Evolutionary conservation across 2,329 filamentous ascomycete species (phyloP).

Genomic region (Paracoccidioides brasiliensis): DNA sequence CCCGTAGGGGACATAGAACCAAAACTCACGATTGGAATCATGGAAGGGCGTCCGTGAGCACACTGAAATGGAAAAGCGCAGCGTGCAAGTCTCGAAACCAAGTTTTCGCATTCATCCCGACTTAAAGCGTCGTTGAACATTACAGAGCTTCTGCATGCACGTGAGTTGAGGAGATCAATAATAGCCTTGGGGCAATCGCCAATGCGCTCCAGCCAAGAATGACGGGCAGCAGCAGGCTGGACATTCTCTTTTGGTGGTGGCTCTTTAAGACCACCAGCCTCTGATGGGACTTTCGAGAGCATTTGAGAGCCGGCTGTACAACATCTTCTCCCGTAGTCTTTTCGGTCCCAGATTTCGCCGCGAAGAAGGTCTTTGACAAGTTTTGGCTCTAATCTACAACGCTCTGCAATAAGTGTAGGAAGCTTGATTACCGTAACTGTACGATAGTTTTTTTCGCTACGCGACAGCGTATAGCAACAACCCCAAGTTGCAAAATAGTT

Average conservation of each 20-base stretch:
- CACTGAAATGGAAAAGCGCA: conserved; percentile 39
- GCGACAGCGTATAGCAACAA: conserved; percentile 45
- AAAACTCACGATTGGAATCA: conserved; percentile 32
- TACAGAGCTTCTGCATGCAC: conserved; percentile 36
- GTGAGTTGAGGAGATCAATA: conserved; percentile 46
- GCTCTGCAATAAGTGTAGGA: conserved; percentile 59
- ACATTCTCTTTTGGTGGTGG: not conserved
- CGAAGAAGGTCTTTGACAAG: conserved; percentile 63
- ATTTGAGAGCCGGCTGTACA: not conserved
- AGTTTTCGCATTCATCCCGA: conserved; percentile 24
- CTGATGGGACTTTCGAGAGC: not conserved
- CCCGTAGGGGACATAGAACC: conserved; percentile 2
- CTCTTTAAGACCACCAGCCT: not conserved
- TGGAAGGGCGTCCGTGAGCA: conserved; percentile 38
- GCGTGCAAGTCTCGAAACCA: conserved; percentile 26
- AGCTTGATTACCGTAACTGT: conserved; percentile 44
- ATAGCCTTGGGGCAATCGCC: conserved; percentile 61
- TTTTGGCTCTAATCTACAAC: conserved; percentile 59
- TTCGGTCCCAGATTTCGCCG: conserved; percentile 56
- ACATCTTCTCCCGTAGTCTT: conserved; percentile 30
- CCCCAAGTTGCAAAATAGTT: conserved; percentile 61
- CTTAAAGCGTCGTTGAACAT: conserved; percentile 38
- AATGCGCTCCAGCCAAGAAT: conserved; percentile 49
- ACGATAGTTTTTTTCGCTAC: conserved; percentile 6
- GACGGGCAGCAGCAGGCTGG: not conserved